Percentiles rank a stretch among this genome's conserved stretches.
These are phyloP conservation scores for Dryadomyces sulphureus DNA, from an alignment of 2,329 filamentous ascomycete species.

Conservation along the genomic window DNA sequence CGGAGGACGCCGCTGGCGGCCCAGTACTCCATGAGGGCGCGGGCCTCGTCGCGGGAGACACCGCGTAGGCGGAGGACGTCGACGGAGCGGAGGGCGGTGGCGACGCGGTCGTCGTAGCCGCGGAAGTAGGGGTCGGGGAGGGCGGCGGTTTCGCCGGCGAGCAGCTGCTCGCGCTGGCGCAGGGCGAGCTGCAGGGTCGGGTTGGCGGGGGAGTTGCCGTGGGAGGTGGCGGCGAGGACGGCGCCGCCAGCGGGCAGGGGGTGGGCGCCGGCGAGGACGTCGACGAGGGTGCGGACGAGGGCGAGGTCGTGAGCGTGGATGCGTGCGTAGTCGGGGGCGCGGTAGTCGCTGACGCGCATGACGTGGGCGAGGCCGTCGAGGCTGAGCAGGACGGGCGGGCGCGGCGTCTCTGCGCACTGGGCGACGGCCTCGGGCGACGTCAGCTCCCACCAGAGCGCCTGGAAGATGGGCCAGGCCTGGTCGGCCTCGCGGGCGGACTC, in stretches of 20 bases:
- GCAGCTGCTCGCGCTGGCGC: slow-evolving; percentile 27
- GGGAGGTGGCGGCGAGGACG: slow-evolving; percentile 59
- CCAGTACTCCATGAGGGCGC: slow-evolving; percentile 83
- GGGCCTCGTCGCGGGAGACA: slow-evolving; percentile 59
- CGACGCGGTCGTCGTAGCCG: slow-evolving; percentile 42
- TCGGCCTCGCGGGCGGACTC: slow-evolving; percentile 61
- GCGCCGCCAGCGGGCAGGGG: slow-evolving; percentile 59
- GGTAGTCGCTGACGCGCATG: slow-evolving; percentile 67
- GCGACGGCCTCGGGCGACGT: slow-evolving; percentile 22
- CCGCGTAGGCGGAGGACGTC: slow-evolving; percentile 46
- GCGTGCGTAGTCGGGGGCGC: slow-evolving; percentile 49
- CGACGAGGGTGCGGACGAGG: slow-evolving; percentile 60
- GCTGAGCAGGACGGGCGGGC: slow-evolving; percentile 52
- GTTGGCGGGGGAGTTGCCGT: slow-evolving; percentile 51
- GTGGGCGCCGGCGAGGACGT: slow-evolving; percentile 48
- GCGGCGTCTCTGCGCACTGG: slow-evolving; percentile 15
- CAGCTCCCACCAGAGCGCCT: slow-evolving; percentile 71
- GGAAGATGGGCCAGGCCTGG: slow-evolving; percentile 65
- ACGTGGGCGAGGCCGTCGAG: slow-evolving; percentile 70
- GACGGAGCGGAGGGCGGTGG: slow-evolving; percentile 34
- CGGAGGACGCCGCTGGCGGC: slow-evolving; percentile 70
- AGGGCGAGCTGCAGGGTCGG: slow-evolving; percentile 53
- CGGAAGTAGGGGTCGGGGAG: slow-evolving; percentile 33
- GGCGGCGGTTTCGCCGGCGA: neutral
- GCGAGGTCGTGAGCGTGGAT: slow-evolving; percentile 80